Percentiles rank a stretch among this genome's conserved stretches.
These are phyloP conservation scores for Baorangia bicolor DNA, from an alignment of 768 basidiomycete genomes.

Conservation along the genomic window DNA sequence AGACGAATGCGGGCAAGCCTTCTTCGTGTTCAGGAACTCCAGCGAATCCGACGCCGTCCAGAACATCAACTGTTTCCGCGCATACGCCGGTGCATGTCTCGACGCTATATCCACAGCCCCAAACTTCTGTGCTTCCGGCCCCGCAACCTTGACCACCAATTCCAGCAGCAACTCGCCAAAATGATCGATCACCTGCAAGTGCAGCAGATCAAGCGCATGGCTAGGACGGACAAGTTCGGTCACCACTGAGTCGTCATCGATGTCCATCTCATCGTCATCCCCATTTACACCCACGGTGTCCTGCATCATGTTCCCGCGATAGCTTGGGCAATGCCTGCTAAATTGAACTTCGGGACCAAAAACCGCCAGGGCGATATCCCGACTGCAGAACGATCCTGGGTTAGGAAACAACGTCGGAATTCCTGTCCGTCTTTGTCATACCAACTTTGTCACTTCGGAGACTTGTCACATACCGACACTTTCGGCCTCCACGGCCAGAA, in stretches of 20 bases:
- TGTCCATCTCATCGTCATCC: conserved; percentile 53
- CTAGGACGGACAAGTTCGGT: conserved; percentile 42
- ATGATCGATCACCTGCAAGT: conserved; percentile 66
- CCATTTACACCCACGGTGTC: conserved; percentile 19
- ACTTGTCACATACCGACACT: conserved; percentile 39
- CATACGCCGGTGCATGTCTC: conserved; percentile 55
- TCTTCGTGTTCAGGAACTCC: conserved; percentile 51
- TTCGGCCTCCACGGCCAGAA: conserved; percentile 55
- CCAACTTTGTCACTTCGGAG: not conserved
- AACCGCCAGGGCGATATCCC: conserved; percentile 48
- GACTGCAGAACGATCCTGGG: conserved; percentile 46
- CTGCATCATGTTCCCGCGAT: conserved; percentile 32
- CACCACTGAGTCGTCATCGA: conserved; percentile 52
- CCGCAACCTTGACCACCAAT: conserved; percentile 55
- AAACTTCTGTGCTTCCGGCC: conserved; percentile 42
- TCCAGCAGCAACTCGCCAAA: conserved; percentile 61
- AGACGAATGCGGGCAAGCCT: conserved; percentile 31
- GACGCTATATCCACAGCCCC: conserved; percentile 40
- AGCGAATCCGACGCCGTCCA: conserved; percentile 61
- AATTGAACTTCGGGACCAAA: conserved; percentile 45
- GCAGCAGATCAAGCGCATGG: conserved; percentile 64
- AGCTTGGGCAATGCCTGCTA: conserved; percentile 37
- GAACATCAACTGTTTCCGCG: conserved; percentile 39
- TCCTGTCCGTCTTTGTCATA: conserved; percentile 18
- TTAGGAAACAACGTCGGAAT: conserved; percentile 28